Conservation (phyloP, 352 stramenopile genomes). For the Blastocystis sp. region DNA sequence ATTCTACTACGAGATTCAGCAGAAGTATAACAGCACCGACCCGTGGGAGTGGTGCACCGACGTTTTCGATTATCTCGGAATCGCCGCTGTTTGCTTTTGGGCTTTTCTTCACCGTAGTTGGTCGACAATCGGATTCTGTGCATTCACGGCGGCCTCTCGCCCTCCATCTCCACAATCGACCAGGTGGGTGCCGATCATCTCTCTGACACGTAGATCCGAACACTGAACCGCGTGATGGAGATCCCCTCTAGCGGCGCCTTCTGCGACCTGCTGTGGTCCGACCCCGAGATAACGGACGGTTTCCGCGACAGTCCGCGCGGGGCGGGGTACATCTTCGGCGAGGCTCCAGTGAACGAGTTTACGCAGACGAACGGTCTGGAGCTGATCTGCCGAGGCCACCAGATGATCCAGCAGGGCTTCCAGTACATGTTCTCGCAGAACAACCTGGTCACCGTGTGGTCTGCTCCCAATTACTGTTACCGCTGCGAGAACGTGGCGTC, state of each 20-base stretch:
- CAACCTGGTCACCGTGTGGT: constrained; percentile 94
- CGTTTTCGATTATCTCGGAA: constrained; percentile 91
- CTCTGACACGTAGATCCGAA: constrained; percentile 71
- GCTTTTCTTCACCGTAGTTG: constrained; percentile 6
- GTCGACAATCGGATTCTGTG: constrained; percentile 77
- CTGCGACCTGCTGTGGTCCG: constrained; percentile 93
- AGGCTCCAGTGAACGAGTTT: constrained; percentile 81
- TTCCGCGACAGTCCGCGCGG: constrained; percentile 83
- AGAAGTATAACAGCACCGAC: constrained; percentile 91
- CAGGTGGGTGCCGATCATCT: constrained; percentile 73
- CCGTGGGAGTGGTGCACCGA: constrained; percentile 93
- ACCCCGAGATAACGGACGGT: constrained; percentile 88
- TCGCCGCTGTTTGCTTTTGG: constrained; percentile 86
- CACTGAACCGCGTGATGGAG: constrained; percentile 95
- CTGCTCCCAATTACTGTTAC: constrained; percentile 98
- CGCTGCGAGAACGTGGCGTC: constrained; percentile 94
- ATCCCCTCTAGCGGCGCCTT: constrained; percentile 96
- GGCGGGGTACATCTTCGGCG: constrained; percentile 82
- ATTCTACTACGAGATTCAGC: constrained; percentile 86
- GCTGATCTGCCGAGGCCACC: constrained; percentile 82
- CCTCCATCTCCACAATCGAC: constrained; percentile 80
- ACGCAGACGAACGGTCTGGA: constrained; percentile 85
- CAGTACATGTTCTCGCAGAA: constrained; percentile 83
- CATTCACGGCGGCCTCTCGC: constrained; percentile 89
- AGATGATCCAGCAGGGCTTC: constrained; percentile 85